These are phyloP conservation scores for Saccharomycopsis fodiens DNA, from an alignment of 805 yeast species.

Conservation along the genomic window DNA sequence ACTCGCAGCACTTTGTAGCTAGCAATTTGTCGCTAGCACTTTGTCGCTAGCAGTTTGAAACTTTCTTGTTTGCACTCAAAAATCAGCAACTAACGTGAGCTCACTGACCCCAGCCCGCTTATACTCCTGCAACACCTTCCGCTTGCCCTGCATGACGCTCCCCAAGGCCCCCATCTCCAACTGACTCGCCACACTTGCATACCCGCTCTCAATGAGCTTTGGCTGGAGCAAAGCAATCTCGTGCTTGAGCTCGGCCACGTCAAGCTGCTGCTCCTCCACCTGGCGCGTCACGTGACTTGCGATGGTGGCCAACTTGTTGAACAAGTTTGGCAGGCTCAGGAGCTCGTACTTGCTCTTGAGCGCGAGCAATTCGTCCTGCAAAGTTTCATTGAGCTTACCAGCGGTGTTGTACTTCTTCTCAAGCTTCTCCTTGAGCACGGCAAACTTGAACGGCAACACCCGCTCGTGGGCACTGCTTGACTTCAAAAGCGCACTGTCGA, in stretches of 20 bases:
- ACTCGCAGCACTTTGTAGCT: too few relatives aligned
- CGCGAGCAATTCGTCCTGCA: conserved; percentile 1
- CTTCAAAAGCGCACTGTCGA: not conserved
- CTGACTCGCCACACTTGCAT: not conserved
- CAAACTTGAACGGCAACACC: conserved; percentile 7
- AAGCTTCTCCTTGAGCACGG: conserved; percentile 2
- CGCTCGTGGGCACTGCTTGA: not conserved
- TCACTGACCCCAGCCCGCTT: not conserved
- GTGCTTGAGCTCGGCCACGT: not conserved
- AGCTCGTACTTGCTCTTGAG: conserved; percentile 11
- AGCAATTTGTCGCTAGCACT: too few relatives aligned
- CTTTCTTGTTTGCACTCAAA: too few relatives aligned
- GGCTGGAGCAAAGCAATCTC: not conserved
- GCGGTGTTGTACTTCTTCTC: not conserved
- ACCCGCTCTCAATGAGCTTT: not conserved
- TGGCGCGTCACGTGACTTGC: not conserved
- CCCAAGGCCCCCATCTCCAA: not conserved
- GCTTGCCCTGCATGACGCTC: not conserved
- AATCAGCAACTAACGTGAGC: not conserved
- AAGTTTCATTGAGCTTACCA: not conserved
- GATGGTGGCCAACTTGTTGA: not conserved
- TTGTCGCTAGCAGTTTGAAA: too few relatives aligned
- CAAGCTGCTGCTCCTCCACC: not conserved
- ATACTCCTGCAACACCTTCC: not conserved
- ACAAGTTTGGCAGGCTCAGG: not conserved